Conservation (phyloP, 331 rosid species). For the Ulmus americana region DNA sequence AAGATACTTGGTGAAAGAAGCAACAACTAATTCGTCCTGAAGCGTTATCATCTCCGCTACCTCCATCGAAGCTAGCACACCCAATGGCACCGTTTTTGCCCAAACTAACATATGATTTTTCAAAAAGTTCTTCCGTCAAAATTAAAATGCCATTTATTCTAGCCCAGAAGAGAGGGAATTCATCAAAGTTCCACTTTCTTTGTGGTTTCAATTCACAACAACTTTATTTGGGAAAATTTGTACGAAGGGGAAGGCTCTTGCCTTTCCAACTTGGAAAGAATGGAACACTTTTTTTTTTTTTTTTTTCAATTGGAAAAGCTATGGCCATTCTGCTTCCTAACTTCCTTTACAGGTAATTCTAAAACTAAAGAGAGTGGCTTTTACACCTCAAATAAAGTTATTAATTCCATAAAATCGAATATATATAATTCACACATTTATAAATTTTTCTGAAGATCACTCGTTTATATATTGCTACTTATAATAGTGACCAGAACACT, state of each 20-base stretch:
- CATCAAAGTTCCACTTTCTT: neutral
- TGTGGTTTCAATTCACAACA: neutral
- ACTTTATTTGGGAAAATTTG: constrained; percentile 13
- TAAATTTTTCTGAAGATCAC: no score
- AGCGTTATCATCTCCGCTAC: no score
- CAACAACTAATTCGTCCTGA: no score
- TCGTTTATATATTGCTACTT: no score
- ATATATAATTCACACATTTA: no score
- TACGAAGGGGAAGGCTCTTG: neutral
- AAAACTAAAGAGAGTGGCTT: neutral
- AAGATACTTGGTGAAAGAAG: no score
- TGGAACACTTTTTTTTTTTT: neutral
- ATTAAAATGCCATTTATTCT: neutral
- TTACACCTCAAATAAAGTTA: neutral
- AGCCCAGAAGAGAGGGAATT: neutral
- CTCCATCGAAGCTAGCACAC: no score
- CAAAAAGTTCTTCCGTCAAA: neutral
- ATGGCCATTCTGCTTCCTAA: neutral
- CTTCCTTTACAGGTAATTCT: constrained; percentile 14
- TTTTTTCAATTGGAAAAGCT: neutral
- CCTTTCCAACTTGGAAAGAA: constrained; percentile 21
- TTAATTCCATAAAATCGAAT: neutral
- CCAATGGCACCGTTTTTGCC: no score
- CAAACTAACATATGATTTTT: neutral
- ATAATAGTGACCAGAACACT: no score